phyloP scores from a whole-genome alignment of 139 green algal genomes.

The Coelastrella sp. region DNA sequence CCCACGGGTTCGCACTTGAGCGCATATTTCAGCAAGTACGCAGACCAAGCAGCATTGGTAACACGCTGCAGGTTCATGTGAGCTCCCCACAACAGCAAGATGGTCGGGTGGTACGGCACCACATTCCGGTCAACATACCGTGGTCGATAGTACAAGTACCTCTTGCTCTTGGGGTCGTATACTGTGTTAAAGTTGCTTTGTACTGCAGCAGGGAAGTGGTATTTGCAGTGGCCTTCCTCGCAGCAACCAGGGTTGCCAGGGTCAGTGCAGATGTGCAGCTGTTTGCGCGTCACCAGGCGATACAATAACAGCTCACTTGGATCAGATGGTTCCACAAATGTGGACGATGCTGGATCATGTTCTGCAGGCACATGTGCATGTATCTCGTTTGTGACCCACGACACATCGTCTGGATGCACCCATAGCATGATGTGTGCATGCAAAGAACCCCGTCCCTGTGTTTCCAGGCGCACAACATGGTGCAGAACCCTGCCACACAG shows the following conservation, averaged over 20 bases:
- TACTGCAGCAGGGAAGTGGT: neutral
- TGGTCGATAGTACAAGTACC: neutral
- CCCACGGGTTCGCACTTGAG: neutral
- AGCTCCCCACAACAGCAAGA: conserved; percentile 21
- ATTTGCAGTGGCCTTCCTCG: neutral
- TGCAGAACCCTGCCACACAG: too few species aligned
- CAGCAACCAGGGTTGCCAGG: neutral
- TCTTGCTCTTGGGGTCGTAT: neutral
- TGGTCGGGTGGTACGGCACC: conserved; percentile 18
- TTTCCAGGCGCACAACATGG: too few species aligned
- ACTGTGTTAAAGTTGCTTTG: neutral
- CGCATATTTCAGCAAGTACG: conserved; percentile 23
- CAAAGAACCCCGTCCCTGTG: neutral
- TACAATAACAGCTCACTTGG: neutral
- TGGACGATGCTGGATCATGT: too few species aligned
- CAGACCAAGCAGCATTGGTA: conserved; percentile 3
- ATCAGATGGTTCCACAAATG: neutral
- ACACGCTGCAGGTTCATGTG: conserved; percentile 17
- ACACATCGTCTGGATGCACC: neutral
- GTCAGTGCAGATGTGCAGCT: neutral
- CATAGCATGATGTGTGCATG: neutral
- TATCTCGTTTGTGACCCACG: neutral
- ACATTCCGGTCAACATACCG: neutral
- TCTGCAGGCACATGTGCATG: neutral
- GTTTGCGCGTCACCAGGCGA: neutral